Conservation (phyloP, 1,139 yeast genomes). For the Diutina ranongensis region DNA sequence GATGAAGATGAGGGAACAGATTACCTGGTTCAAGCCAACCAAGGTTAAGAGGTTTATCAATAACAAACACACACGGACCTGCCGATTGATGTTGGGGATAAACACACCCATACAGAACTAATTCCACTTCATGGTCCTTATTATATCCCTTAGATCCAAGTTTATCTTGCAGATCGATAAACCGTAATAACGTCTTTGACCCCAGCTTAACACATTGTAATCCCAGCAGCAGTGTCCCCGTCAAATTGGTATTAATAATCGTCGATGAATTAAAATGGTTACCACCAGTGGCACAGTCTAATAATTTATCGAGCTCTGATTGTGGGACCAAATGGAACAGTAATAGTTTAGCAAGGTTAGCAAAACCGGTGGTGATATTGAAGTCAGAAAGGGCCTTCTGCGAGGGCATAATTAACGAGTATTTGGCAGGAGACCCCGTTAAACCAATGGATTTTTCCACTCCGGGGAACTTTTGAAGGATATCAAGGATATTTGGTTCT, state of each 20-base stretch:
- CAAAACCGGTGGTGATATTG: conserved; percentile 35
- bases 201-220: conserved; percentile 29
- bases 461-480: conserved; percentile 29
- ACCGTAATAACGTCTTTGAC: conserved; percentile 28
- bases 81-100: conserved; percentile 24
- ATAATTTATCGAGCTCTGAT: conserved; percentile 24
- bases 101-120: conserved; percentile 59
- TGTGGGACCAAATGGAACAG: conserved; percentile 62
- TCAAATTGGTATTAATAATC: conserved; percentile 20
- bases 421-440: conserved; percentile 19
- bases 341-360: conserved; percentile 42
- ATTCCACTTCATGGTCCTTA: conserved; percentile 50
- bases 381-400: conserved; percentile 41
- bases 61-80: conserved; percentile 50
- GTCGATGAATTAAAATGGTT: conserved; percentile 6
- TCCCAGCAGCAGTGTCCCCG: conserved; percentile 26
- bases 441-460: conserved; percentile 15
- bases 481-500: conserved; percentile 30
- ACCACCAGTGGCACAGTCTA: conserved; percentile 16
- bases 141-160: conserved; percentile 35
- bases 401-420: conserved; percentile 69
- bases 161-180: conserved; percentile 12
- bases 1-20: conserved; percentile 39
- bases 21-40: conserved; percentile 44
- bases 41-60: conserved; percentile 50